Evolutionary conservation across 2,329 filamentous ascomycete genomes (phyloP), one percentile per base, ranked within the genome.

Genomic region (Zarea fungicola): DNA sequence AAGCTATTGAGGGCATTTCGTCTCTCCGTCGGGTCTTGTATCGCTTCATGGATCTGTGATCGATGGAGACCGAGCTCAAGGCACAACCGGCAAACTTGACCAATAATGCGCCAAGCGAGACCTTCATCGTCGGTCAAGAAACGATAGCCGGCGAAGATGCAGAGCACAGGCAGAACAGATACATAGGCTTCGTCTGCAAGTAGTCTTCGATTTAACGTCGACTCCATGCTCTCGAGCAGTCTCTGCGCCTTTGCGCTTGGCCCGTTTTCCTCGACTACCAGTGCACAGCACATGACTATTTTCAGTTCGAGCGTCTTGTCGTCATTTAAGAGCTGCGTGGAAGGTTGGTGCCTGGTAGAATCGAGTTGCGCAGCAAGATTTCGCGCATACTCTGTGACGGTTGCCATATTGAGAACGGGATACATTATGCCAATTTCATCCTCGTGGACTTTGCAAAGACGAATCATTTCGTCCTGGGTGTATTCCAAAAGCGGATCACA

Each of bases 371-470:
- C 74, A 49, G 84, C 84, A 1, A 96, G 70, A 51, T 77, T 75
- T 53, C 79, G 83, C 6, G 84, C 83, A 62, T 95, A 87, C 6
- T 74, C 72, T 31, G 87, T 82, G 32, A 95, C 72, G 35, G 76
- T 76, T 35, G 86, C 80, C 29, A 95, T 85, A 56, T 88, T 80
- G 40, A 95, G 66, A 4, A 96, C 80, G 0, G 92, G 92, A 63
- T 95, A 96, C 89, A 96, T 95, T 59, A 92, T 80, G 36, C 89
- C 89, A 59, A 95, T 84, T 63, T 96, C 91, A 58, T 96, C 90
- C 56, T 95, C 87, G 61, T 93, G 92, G 0, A 95, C 73, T 13
- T 80, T 76, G 55, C 88, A 89, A 13, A 96, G 69, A 1, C 89
- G 81, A 18, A 92, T 65, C 59, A 93, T 88, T 61, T 96, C 90